phyloP scores from a whole-genome alignment of 2,329 filamentous ascomycete genomes.

The Blumeria hordei region DNA sequence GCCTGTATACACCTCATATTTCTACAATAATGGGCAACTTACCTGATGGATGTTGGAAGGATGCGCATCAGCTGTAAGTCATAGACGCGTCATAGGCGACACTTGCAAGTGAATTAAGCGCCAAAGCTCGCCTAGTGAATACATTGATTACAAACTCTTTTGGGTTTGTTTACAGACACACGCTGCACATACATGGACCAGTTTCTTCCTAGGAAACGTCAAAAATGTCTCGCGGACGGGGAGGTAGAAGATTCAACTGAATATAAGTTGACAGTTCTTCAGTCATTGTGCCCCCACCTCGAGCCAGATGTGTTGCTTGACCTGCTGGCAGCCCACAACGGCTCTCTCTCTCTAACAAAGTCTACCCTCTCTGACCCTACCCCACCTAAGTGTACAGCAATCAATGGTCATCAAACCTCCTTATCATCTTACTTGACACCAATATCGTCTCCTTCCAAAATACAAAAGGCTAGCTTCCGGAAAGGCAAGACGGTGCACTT shows the following conservation, averaged over 20 bases:
- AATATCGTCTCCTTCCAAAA: conserved; percentile 3
- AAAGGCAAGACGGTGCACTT: conserved; percentile 69
- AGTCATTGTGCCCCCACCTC: conserved; percentile 45
- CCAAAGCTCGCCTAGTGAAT: too few species aligned
- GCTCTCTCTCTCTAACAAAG: conserved; percentile 44
- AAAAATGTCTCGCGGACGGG: too few species aligned
- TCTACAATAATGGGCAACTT: too few species aligned
- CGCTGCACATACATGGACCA: too few species aligned
- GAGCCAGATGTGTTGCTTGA: conserved; percentile 51
- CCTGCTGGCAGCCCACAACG: conserved; percentile 50
- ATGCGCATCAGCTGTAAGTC: too few species aligned
- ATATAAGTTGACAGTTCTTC: conserved; percentile 62
- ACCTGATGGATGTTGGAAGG: too few species aligned
- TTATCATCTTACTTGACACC: conserved; percentile 24
- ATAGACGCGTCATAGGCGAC: too few species aligned
- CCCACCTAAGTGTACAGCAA: conserved; percentile 8
- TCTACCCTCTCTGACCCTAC: conserved; percentile 22
- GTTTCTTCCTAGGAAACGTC: too few species aligned
- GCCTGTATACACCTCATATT: too few species aligned
- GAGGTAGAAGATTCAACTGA: conserved; percentile 53
- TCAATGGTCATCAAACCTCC: conserved; percentile 35
- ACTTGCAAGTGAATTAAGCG: too few species aligned
- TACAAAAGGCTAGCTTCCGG: conserved; percentile 31
- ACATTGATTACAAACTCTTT: too few species aligned
- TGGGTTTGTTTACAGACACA: too few species aligned